Evolutionary conservation across 1,284 basidiomycete genomes (phyloP).

Genomic region (Macrocystidia cucumis): DNA sequence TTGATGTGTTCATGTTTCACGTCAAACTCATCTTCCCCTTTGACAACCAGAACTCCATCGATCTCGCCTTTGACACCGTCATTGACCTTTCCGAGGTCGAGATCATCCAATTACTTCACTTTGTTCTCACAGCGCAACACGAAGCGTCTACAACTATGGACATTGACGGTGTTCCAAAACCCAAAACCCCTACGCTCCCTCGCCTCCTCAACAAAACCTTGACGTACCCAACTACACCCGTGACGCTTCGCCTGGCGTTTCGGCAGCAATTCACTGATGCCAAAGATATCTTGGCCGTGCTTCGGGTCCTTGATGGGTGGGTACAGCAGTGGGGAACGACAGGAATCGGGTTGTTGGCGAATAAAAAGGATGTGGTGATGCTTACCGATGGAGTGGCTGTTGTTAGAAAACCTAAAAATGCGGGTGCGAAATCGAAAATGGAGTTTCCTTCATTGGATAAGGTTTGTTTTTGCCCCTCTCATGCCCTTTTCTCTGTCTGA

Average conservation of each 20-base stretch:
- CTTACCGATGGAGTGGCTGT: slow-evolving; percentile 33
- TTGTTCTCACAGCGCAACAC: slow-evolving; percentile 29
- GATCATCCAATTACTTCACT: slow-evolving; percentile 41
- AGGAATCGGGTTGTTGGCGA: slow-evolving; percentile 24
- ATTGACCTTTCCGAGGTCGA: slow-evolving; percentile 57
- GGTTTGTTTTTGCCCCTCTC: slow-evolving; percentile 22
- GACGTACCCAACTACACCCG: slow-evolving; percentile 42
- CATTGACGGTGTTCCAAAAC: slow-evolving; percentile 28
- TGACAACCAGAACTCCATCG: slow-evolving; percentile 44
- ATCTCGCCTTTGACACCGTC: slow-evolving; percentile 43
- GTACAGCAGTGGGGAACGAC: slow-evolving; percentile 29
- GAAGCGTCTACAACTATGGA: slow-evolving; percentile 6
- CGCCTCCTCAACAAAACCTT: slow-evolving; percentile 44
- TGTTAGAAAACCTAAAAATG: slow-evolving; percentile 25
- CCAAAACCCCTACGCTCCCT: slow-evolving; percentile 33
- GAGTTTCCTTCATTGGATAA: slow-evolving; percentile 43
- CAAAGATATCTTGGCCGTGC: slow-evolving; percentile 40
- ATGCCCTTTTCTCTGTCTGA: slow-evolving; percentile 1
- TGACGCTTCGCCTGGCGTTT: slow-evolving; percentile 47
- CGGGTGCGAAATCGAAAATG: slow-evolving; percentile 14
- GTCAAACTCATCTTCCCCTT: not conserved
- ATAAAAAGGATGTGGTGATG: slow-evolving; percentile 25
- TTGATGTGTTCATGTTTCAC: no score
- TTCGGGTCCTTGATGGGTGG: slow-evolving; percentile 51
- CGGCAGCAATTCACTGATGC: slow-evolving; percentile 44